These are phyloP conservation scores for Rhododendron griersonianum DNA, from an alignment of 148 eudicot species.

Conservation along the genomic window DNA sequence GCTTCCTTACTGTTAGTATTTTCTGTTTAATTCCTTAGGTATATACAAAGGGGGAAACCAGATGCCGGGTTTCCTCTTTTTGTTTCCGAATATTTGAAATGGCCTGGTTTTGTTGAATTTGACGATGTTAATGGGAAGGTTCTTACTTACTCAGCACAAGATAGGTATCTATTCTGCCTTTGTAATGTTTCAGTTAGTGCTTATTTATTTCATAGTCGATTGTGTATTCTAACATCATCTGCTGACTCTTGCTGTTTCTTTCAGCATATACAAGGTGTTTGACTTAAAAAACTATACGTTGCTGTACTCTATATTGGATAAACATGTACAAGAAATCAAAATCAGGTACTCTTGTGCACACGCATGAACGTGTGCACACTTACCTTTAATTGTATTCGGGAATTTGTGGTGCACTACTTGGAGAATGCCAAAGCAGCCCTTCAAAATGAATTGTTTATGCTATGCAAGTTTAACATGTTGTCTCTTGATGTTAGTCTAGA, in stretches of 20 bases:
- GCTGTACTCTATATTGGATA: background rate
- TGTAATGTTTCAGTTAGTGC: too few species aligned
- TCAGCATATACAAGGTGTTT: slow-evolving; percentile 1
- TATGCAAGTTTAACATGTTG: too few species aligned
- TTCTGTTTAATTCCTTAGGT: slow-evolving; percentile 26
- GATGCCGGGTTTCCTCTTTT: slow-evolving; percentile 95
- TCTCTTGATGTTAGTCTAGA: too few species aligned
- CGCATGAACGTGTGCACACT: too few species aligned
- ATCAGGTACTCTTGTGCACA: background rate
- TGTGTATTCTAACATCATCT: background rate
- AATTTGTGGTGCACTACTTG: too few species aligned
- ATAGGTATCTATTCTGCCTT: slow-evolving; percentile 36
- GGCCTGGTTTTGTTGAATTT: slow-evolving; percentile 99
- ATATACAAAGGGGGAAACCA: slow-evolving; percentile 86
- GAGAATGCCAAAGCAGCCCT: too few species aligned
- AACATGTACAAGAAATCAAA: background rate
- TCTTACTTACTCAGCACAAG: slow-evolving; percentile 83
- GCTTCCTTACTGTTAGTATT: background rate
- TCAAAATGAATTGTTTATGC: too few species aligned
- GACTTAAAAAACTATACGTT: background rate
- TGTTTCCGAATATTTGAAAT: slow-evolving; percentile 88
- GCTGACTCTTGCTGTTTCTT: background rate
- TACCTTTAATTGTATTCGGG: too few species aligned
- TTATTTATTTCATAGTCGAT: too few species aligned
- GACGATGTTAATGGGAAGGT: slow-evolving; percentile 96